Percentiles rank a stretch among this genome's conserved stretches.
Conservation (phyloP, 75 land plant species). For the Picea sitchensis region DNA sequence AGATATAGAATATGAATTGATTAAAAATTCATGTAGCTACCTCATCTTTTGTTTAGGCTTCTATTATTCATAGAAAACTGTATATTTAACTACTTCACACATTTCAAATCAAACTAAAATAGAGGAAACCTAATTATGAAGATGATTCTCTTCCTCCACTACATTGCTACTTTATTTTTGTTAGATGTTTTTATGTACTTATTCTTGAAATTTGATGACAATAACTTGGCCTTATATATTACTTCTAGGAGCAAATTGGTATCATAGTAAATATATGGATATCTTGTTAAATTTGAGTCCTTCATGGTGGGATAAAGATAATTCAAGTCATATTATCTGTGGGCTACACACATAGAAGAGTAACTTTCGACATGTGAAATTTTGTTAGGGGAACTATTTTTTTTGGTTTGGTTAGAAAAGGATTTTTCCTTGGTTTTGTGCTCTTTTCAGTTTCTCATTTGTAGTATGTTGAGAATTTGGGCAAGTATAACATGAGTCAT, state of each 20-base stretch:
- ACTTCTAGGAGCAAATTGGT: neutral
- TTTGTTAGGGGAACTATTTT: neutral
- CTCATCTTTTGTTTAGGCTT: neutral
- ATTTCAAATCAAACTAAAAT: neutral
- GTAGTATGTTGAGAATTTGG: neutral
- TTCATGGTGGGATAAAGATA: neutral
- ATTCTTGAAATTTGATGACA: neutral
- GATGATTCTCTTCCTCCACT: neutral
- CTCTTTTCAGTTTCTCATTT: neutral
- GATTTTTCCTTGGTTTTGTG: neutral
- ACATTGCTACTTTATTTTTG: neutral
- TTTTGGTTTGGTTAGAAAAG: neutral
- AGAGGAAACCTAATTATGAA: neutral
- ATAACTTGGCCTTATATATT: neutral
- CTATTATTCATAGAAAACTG: neutral
- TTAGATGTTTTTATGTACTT: neutral
- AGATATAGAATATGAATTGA: no score
- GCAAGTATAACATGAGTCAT: neutral
- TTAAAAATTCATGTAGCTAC: no score
- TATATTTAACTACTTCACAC: neutral
- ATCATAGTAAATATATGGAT: neutral
- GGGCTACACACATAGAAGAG: no score
- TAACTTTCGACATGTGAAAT: neutral
- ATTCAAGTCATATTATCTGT: neutral
- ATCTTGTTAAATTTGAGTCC: neutral